phyloP scores from a whole-genome alignment of 257 asterid species.

The Galeopsis tetrahit region DNA sequence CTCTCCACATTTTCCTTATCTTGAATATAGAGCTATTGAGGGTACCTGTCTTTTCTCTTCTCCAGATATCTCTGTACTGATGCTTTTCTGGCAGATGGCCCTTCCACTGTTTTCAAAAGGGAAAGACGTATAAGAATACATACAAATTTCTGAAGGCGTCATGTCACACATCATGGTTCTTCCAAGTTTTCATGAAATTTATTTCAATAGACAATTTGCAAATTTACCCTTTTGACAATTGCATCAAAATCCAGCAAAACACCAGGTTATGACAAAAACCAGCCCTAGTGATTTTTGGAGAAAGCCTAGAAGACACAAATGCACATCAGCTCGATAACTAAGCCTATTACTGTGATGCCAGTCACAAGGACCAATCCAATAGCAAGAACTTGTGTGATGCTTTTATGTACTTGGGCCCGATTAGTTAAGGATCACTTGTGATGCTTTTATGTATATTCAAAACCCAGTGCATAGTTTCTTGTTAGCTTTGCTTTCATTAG shows the following conservation, averaged over 20 bases:
- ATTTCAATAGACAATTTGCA: conserved; percentile 3
- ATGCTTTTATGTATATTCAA: background rate
- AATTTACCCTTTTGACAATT: conserved; percentile 1
- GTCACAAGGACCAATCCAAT: conserved; percentile 17
- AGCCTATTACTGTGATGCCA: conserved; percentile 13
- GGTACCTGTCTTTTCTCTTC: conserved; percentile 96
- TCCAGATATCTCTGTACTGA: conserved; percentile 90
- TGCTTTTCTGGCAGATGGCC: conserved; percentile 77
- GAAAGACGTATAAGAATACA: conserved; percentile 22
- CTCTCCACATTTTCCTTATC: conserved; percentile 30
- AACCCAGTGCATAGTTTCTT: conserved; percentile 2
- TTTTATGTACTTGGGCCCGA: conserved; percentile 6
- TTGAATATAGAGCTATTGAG: conserved; percentile 38
- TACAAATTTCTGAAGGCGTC: conserved; percentile 23
- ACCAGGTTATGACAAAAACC: background rate
- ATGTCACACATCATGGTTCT: conserved; percentile 21
- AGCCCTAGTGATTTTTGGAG: conserved; percentile 20
- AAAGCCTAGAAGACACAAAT: conserved; percentile 8
- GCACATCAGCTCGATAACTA: conserved; percentile 13
- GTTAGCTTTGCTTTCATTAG: background rate
- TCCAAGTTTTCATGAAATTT: conserved; percentile 22
- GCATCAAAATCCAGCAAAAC: no score
- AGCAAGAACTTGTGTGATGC: conserved; percentile 8
- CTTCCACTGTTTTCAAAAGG: conserved; percentile 62
- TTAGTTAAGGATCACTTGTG: background rate